Evolutionary conservation across 2,329 filamentous ascomycete genomes (phyloP).

Genomic region (Pseudogymnoascus sp.): DNA sequence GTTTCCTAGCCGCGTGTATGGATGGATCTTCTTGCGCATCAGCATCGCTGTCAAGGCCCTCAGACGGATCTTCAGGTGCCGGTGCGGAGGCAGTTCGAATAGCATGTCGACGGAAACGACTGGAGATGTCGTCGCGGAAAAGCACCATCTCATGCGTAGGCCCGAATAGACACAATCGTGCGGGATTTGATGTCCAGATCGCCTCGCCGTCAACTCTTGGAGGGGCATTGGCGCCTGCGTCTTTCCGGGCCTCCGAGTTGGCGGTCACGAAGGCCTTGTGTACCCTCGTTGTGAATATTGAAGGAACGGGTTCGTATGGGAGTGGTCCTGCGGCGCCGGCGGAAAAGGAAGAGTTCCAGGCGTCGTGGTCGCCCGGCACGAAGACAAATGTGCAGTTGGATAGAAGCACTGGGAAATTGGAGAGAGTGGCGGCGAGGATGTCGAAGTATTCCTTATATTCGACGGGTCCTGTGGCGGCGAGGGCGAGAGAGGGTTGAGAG

Average conservation of each 20-base stretch:
- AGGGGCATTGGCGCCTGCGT: conserved; percentile 37
- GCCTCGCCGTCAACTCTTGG: conserved; percentile 54
- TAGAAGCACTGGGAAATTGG: conserved; percentile 76
- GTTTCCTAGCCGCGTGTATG: conserved; percentile 56
- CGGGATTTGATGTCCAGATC: conserved; percentile 84
- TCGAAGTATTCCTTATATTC: conserved; percentile 98
- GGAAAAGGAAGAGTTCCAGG: conserved; percentile 84
- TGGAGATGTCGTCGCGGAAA: conserved; percentile 78
- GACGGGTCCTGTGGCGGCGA: conserved; percentile 68
- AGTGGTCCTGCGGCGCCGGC: conserved; percentile 64
- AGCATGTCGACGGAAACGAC: conserved; percentile 67
- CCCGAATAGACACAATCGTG: conserved; percentile 75
- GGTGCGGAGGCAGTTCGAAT: conserved; percentile 56
- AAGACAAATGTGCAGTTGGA: conserved; percentile 80
- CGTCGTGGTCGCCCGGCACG: conserved; percentile 92
- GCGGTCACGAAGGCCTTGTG: conserved; percentile 72
- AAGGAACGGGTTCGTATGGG: conserved; percentile 67
- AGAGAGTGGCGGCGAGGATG: conserved; percentile 69
- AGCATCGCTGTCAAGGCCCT: conserved; percentile 28
- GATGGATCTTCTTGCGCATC: conserved; percentile 12
- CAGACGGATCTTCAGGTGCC: conserved; percentile 28
- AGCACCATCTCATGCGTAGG: conserved; percentile 80
- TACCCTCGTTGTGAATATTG: conserved; percentile 82
- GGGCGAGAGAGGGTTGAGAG: conserved; percentile 55
- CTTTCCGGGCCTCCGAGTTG: conserved; percentile 58